Evolutionary conservation across 768 basidiomycete genomes (phyloP), one percentile per base, ranked within the genome.

Genomic region (Termitomyces sp.): DNA sequence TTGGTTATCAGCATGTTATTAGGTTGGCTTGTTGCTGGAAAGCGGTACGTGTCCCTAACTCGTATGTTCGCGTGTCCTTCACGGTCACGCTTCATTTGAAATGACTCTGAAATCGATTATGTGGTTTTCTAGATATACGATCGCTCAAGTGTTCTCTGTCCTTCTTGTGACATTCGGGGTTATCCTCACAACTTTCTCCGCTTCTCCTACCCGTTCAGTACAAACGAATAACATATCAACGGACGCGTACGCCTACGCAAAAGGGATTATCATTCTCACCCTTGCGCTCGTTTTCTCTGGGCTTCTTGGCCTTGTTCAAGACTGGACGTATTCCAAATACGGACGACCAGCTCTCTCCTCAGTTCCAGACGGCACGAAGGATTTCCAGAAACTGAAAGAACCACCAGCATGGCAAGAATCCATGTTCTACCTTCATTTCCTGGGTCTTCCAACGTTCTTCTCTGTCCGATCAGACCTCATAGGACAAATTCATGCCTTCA

Each of bases 381-480:
- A 42, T 47, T 10, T 29, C 18, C 37, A 34, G 44, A 50, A 24
- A n/a, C 55, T 33, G 18, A 46, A 58, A 31, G 53, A 47, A 22
- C 45, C 52, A 28, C 54, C 60, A 5, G 54, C 82, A 45, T 97
- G 94, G 94, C 84, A 88, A 66, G 94, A 97, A 72, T 87, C 84
- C 51, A 85, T 98, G 82, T 98, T 96, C 74, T 98, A 94, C 74
- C 78, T 91, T 22, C 92, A 94, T 70, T 83, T 87, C 65, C 81
- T 93, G 54, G 82, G 86, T 13, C 77, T 94, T 13, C 92, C 90
- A 6, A 78, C 92, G 77, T 93, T 94, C 73, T 59, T 80, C 58
- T 82, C 83, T 56, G 74, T 90, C 39, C 73, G 83, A 0, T 64
- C 74, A 20, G 82, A 81, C 65, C 75, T 93, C 56, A 44, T 64